Evolutionary conservation across 202 grass and related monocot species (phyloP).

Genomic region (Elaeis oleifera): DNA sequence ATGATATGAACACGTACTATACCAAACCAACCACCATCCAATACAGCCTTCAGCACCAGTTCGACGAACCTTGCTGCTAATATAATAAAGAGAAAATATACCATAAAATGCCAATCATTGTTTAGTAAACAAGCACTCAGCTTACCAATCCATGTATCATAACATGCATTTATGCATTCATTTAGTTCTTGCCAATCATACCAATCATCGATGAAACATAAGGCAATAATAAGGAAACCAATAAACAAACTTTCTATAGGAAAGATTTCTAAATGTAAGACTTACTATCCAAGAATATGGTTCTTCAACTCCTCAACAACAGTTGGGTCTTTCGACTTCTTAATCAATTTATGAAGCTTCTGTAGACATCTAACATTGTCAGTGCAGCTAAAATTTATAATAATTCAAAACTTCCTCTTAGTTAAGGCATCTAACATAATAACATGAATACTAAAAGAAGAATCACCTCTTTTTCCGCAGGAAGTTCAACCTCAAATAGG

Average conservation of each 20-base stretch:
- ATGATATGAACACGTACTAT: too few species aligned
- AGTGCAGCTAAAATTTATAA: conserved; percentile 5
- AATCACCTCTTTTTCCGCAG: conserved; percentile 65
- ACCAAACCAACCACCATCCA: too few species aligned
- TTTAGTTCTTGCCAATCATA: too few species aligned
- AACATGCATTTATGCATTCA: too few species aligned
- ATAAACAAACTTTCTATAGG: neutral
- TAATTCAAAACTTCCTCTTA: neutral
- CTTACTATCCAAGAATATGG: conserved; percentile 85
- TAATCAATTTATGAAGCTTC: conserved; percentile 77
- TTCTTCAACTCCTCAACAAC: conserved; percentile 66
- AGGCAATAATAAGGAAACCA: neutral
- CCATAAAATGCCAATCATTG: too few species aligned
- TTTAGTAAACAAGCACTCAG: too few species aligned
- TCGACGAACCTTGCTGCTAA: too few species aligned
- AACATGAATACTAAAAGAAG: conserved; percentile 15
- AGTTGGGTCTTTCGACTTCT: conserved; percentile 72
- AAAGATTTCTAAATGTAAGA: neutral
- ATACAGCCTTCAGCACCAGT: too few species aligned
- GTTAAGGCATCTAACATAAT: conserved; percentile 4
- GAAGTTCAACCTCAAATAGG: conserved; percentile 67
- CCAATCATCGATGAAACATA: too few species aligned
- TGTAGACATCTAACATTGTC: conserved; percentile 25
- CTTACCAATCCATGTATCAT: too few species aligned
- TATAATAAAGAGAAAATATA: too few species aligned